These are phyloP conservation scores for Ophiostoma himal-ulmi DNA, from an alignment of 2,329 filamentous ascomycete species.

Conservation along the genomic window DNA sequence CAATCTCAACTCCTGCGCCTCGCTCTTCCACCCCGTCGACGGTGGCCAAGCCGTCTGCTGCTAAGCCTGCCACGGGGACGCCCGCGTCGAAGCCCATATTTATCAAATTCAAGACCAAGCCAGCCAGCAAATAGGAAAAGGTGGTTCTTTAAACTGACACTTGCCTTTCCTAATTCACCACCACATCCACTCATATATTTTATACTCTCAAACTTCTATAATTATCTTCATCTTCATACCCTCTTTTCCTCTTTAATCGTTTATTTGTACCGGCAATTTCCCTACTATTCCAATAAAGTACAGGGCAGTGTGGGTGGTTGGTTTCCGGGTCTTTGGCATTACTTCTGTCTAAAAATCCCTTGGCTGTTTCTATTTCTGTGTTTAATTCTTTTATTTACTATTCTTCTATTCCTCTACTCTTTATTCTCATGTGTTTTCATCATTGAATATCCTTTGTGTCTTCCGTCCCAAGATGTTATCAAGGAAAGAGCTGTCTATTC, in stretches of 20 bases:
- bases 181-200: not conserved
- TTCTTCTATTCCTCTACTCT: not conserved
- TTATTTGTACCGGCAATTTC: not conserved
- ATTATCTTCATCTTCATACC: not conserved
- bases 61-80: not conserved
- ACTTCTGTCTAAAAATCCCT: not conserved
- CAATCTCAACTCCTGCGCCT: not conserved
- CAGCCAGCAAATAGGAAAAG: not conserved
- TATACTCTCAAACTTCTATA: not conserved
- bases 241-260: not conserved
- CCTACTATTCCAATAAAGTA: not conserved
- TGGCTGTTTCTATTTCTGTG: not conserved
- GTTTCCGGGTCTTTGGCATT: not conserved
- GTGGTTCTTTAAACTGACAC: not conserved
- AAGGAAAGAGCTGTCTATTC: not conserved
- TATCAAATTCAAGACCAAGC: constrained; percentile 27
- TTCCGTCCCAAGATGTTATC: not conserved
- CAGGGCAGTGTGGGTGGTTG: not conserved
- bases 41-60: not conserved
- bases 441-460: not conserved
- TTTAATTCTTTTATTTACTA: not conserved
- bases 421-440: not conserved
- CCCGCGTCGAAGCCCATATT: constrained; percentile 23
- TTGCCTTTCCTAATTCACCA: not conserved
- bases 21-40: not conserved